These are phyloP conservation scores for Garcia nutans DNA, from an alignment of 345 rosid genomes.

Conservation along the genomic window DNA sequence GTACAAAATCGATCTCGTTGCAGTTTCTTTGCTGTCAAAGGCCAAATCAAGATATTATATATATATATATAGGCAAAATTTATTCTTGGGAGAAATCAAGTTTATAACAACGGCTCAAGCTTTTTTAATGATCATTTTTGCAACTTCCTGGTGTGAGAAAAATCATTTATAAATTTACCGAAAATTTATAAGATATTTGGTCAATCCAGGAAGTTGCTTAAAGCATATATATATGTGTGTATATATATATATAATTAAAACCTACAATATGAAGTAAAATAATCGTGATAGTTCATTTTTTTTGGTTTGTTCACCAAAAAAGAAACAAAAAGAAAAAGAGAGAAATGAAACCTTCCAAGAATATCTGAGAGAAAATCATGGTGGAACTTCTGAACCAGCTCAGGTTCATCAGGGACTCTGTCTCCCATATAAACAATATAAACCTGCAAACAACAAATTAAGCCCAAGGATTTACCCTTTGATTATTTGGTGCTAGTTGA, in stretches of 20 bases:
- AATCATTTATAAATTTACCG: too few relatives aligned
- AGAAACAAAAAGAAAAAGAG: background rate
- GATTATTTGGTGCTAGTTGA: too few relatives aligned
- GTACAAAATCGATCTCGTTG: constrained; percentile 44
- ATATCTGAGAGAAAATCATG: constrained; percentile 45
- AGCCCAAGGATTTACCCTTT: background rate
- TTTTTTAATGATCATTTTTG: too few relatives aligned
- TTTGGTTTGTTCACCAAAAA: background rate
- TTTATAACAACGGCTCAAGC: too few relatives aligned
- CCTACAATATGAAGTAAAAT: background rate
- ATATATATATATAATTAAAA: too few relatives aligned
- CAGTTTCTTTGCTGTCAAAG: constrained; percentile 51
- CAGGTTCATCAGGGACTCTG: constrained; percentile 27
- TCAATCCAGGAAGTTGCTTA: background rate
- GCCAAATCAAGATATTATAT: background rate
- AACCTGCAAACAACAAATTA: constrained; percentile 34
- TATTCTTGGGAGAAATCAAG: too few relatives aligned
- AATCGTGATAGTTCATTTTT: background rate
- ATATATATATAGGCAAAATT: too few relatives aligned
- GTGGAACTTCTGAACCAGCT: constrained; percentile 43
- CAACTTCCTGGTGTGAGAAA: too few relatives aligned
- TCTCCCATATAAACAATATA: constrained; percentile 58
- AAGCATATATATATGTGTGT: too few relatives aligned
- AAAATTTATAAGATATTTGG: background rate
- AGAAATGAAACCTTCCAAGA: constrained; percentile 48